Evolutionary conservation across 176 grass and related monocot genomes (phyloP), one percentile per base, ranked within the genome.

Genomic region (Stipa capillata): DNA sequence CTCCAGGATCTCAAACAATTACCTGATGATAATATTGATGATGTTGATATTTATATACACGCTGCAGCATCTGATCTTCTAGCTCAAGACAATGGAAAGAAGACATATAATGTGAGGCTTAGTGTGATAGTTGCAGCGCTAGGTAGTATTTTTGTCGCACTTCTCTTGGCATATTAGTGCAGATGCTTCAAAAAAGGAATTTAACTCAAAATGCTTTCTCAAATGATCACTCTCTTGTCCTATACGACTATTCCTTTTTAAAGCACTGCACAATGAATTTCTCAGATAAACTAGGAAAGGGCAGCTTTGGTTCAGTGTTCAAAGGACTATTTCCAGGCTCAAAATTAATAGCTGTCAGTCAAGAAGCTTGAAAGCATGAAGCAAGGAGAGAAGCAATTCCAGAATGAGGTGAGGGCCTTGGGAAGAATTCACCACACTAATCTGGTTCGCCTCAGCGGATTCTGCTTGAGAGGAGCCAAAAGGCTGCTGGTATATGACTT

Each of bases 301-400:
- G 85, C 16, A 49, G 75, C 28, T 87, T 91, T 64, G 85, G 81
- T 25, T 61, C 69, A 17, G 80, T 91, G 13, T 87, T 71, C 14
- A 87, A 76, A 70, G 85, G 84, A 4, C 31, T 34, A 3, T 55
- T 87, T 13, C 61, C 49, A 10, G 80, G 84, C 17, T 69, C 52
- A 7, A 52, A 77, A 18, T n/a, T 23, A 20, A 72, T 84, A 32
- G 75, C 76, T 29, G 80, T 87, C n/a, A n/a, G n/a, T n/a, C 32
- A 87, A 87, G 61, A 91, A 81, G 72, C 76, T 91, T 34, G 33
- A 87, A 84, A 69, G 80, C 11, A 33, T 71, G 17, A 76, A 72
- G n/a, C 69, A 81, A 49, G 62, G 84, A 18, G 69, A 87, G 54
- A 87, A 84, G 59, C 80, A 87, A 50, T 87, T 91, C 29, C 62